A percentile compares a stretch with the other conserved stretches of the same genome.
Conservation (phyloP, 139 green algal genomes). For the Nannochloris sp. region DNA sequence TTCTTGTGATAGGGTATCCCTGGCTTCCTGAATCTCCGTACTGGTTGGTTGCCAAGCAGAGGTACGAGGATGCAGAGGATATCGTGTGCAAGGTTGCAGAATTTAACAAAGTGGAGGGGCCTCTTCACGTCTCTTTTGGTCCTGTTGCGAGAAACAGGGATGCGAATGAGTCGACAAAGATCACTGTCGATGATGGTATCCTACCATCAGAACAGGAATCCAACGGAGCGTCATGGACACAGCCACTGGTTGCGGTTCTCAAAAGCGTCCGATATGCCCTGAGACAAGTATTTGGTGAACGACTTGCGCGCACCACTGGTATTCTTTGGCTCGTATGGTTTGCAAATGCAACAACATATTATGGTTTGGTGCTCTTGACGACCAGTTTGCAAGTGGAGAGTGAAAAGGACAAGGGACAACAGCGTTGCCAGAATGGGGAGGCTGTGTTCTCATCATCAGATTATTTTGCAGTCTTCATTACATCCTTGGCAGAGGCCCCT, state of each 20-base stretch:
- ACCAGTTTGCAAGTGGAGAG: conserved; percentile 39
- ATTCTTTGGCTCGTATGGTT: conserved; percentile 65
- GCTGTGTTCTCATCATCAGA: conserved; percentile 16
- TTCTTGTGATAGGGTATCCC: conserved; percentile 49
- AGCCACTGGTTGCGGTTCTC: neutral
- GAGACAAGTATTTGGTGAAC: conserved; percentile 8
- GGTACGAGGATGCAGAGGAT: conserved; percentile 28
- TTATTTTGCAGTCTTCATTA: conserved; percentile 40
- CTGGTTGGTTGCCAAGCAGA: conserved; percentile 41
- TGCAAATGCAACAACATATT: conserved; percentile 58
- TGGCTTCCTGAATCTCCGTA: conserved; percentile 66
- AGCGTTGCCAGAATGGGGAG: conserved; percentile 9
- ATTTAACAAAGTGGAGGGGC: conserved; percentile 23
- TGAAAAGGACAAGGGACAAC: neutral
- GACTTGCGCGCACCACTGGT: conserved; percentile 36
- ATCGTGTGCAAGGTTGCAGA: conserved; percentile 38
- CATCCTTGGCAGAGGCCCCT: conserved; percentile 23
- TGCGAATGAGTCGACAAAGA: too few species aligned
- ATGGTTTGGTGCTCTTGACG: conserved; percentile 69
- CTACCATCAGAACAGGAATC: too few species aligned
- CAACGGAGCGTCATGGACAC: neutral
- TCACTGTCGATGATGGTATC: too few species aligned
- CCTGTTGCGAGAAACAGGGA: neutral
- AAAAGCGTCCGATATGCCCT: conserved; percentile 2
- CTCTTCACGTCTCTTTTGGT: neutral